Evolutionary conservation across 2,329 filamentous ascomycete species (phyloP).

Genomic region (Aspergillus sp.): DNA sequence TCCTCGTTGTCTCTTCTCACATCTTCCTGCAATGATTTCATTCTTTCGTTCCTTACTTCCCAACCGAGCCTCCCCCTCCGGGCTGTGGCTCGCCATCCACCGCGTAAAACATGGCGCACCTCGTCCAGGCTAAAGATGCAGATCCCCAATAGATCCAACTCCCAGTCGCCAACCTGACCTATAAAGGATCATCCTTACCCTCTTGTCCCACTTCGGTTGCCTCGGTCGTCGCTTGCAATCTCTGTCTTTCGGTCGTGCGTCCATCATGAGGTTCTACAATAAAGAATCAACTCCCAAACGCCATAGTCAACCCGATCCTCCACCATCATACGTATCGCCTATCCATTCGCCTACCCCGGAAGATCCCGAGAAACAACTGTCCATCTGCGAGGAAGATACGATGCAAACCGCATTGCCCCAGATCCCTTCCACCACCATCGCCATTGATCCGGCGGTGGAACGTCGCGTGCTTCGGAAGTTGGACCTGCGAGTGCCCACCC

Average conservation of each 20-base stretch:
- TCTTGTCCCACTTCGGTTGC: background rate
- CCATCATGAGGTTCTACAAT: slow-evolving; percentile 20
- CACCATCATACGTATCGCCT: slow-evolving; percentile 18
- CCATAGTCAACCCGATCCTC: background rate
- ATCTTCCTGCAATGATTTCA: too few relatives aligned
- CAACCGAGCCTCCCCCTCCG: too few relatives aligned
- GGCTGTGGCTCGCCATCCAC: too few relatives aligned
- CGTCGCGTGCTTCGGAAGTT: slow-evolving; percentile 35
- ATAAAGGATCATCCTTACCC: slow-evolving; percentile 8
- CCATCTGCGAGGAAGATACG: slow-evolving; percentile 19
- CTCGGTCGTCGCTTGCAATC: too few relatives aligned
- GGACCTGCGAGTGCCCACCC: slow-evolving; percentile 32
- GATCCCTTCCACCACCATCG: slow-evolving; percentile 9
- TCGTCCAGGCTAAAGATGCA: too few relatives aligned
- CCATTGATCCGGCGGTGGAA: slow-evolving; percentile 36
- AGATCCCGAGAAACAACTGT: slow-evolving; percentile 29
- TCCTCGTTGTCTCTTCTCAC: too few relatives aligned
- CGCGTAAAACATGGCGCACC: too few relatives aligned
- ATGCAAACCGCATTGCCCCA: slow-evolving; percentile 17
- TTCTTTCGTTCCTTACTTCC: too few relatives aligned
- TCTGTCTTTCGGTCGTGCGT: background rate
- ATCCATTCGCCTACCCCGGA: slow-evolving; percentile 19
- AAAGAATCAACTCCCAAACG: slow-evolving; percentile 9
- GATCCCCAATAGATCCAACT: too few relatives aligned
- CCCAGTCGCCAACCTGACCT: background rate